These are phyloP conservation scores for Psilocybe azurescens DNA, from an alignment of 768 basidiomycete species.

Conservation along the genomic window DNA sequence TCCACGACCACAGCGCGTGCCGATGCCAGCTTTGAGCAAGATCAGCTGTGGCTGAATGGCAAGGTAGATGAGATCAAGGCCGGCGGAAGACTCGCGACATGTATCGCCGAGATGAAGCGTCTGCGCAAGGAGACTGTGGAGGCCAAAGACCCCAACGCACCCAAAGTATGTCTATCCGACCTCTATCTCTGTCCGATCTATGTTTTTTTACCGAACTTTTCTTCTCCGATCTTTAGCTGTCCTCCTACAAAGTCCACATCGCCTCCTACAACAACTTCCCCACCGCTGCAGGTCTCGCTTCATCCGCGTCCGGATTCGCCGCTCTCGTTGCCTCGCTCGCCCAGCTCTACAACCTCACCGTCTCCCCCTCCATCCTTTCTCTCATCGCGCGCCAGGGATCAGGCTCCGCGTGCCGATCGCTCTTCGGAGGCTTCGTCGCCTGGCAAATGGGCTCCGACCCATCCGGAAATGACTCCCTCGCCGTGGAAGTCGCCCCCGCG, in stretches of 20 bases:
- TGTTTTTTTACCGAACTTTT: conserved; percentile 3
- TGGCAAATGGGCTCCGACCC: conserved; percentile 79
- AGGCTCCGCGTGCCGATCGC: conserved; percentile 96
- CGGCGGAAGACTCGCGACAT: conserved; percentile 79
- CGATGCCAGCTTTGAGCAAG: conserved; percentile 72
- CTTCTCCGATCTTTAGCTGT: conserved; percentile 56
- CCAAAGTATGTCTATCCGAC: conserved; percentile 56
- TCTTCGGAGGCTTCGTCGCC: conserved; percentile 96
- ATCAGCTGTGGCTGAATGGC: conserved; percentile 95
- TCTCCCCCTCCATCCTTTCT: conserved; percentile 82
- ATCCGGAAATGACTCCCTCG: conserved; percentile 86
- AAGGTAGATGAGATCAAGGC: conserved; percentile 87
- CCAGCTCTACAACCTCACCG: conserved; percentile 81
- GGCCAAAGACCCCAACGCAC: conserved; percentile 62
- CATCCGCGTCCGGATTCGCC: conserved; percentile 96
- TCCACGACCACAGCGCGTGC: conserved; percentile 93
- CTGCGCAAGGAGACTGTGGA: conserved; percentile 77
- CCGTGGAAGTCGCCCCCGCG: conserved; percentile 83
- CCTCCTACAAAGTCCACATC: conserved; percentile 81
- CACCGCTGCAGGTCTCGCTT: conserved; percentile 96
- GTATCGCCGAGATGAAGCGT: conserved; percentile 86
- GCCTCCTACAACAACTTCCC: conserved; percentile 99
- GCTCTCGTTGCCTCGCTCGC: conserved; percentile 92
- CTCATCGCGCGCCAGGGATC: conserved; percentile 97
- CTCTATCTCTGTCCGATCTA: conserved; percentile 3